These are phyloP conservation scores for Beauveria brongniartii DNA, from an alignment of 2,329 filamentous ascomycete genomes.

Conservation along the genomic window DNA sequence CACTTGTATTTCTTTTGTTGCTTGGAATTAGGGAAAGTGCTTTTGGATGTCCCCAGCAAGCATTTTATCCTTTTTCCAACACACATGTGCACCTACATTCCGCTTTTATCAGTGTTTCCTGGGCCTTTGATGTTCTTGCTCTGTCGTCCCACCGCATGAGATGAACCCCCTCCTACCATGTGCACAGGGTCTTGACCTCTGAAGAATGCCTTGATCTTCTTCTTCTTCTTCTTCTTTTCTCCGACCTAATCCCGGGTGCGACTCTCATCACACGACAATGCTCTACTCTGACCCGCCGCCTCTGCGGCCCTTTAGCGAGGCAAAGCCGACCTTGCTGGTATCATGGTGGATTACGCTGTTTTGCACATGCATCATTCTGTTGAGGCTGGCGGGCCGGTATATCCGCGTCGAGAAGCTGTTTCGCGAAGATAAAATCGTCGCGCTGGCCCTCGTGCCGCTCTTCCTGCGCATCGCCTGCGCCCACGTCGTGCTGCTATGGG, in stretches of 20 bases:
- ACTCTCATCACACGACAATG: neutral
- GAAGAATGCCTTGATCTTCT: constrained; percentile 1
- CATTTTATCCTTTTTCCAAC: neutral
- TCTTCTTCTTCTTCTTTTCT: neutral
- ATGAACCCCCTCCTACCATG: neutral
- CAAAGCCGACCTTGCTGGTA: constrained; percentile 81
- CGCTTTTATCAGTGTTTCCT: neutral
- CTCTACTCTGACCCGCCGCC: constrained; percentile 46
- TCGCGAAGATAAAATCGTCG: constrained; percentile 75
- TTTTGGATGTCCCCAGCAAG: neutral
- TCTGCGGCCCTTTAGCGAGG: constrained; percentile 33
- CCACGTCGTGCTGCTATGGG: constrained; percentile 74
- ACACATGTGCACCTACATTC: neutral
- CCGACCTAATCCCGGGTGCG: neutral
- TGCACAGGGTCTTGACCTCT: neutral
- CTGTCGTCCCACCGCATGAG: neutral
- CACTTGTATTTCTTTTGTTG: neutral
- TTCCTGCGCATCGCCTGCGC: constrained; percentile 71
- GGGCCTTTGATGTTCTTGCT: neutral
- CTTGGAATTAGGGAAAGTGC: neutral
- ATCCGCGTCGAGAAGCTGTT: constrained; percentile 77
- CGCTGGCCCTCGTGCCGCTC: constrained; percentile 68
- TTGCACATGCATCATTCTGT: constrained; percentile 68
- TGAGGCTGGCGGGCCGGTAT: constrained; percentile 70
- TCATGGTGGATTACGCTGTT: constrained; percentile 89